phyloP scores from a whole-genome alignment of 106 monocot species.

The Chionographis japonica region DNA sequence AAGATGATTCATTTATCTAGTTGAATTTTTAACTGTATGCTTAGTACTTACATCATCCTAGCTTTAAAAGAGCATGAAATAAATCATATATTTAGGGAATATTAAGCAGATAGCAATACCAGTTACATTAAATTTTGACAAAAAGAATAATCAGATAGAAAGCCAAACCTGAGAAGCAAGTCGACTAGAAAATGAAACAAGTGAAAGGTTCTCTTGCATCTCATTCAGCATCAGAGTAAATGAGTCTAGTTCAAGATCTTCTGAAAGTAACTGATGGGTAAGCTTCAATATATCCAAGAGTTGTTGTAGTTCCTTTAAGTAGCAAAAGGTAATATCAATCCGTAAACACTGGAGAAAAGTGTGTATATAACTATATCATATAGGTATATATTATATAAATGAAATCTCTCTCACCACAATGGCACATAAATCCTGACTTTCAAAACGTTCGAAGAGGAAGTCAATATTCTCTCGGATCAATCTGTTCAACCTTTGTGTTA shows the following conservation, averaged over 20 bases:
- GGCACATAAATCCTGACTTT: constrained; percentile 78
- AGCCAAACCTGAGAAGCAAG: constrained; percentile 81
- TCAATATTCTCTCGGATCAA: constrained; percentile 92
- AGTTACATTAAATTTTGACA: background rate
- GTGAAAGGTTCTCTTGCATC: constrained; percentile 96
- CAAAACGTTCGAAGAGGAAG: constrained; percentile 81
- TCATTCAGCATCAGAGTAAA: constrained; percentile 83
- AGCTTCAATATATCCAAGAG: constrained; percentile 79
- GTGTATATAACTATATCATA: too few relatives aligned
- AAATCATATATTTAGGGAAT: too few relatives aligned
- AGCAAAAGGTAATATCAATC: background rate
- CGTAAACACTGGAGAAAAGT: background rate
- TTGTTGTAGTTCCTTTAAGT: constrained; percentile 66
- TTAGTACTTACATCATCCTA: too few relatives aligned
- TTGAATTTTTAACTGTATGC: too few relatives aligned
- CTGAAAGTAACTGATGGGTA: constrained; percentile 69
- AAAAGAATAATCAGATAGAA: constrained; percentile 1
- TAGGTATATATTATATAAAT: background rate
- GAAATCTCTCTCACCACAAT: constrained; percentile 61
- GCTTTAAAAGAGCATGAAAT: too few relatives aligned
- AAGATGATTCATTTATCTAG: too few relatives aligned
- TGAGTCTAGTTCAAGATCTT: constrained; percentile 77
- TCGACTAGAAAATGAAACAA: constrained; percentile 94
- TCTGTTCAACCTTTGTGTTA: constrained; percentile 94
- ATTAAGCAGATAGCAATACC: too few relatives aligned